phyloP scores from a whole-genome alignment of 148 eudicot genomes.

The Mesembryanthemum crystallinum region DNA sequence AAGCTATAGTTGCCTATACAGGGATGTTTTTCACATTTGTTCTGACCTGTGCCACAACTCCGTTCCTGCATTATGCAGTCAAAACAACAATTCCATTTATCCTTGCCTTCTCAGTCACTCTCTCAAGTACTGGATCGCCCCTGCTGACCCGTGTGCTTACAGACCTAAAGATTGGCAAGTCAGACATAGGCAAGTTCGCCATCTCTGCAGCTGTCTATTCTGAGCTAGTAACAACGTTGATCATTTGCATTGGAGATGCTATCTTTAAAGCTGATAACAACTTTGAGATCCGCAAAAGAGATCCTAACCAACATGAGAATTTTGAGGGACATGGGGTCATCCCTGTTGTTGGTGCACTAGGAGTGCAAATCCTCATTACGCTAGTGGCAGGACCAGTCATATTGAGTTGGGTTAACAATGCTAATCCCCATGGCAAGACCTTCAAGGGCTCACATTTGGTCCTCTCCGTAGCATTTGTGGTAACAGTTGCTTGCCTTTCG shows the following conservation, averaged over 20 bases:
- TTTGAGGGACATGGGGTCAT: conserved; percentile 13
- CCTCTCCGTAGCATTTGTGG: conserved; percentile 59
- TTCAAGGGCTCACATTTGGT: conserved; percentile 85
- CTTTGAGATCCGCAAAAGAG: conserved; percentile 21
- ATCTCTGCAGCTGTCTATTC: conserved; percentile 67
- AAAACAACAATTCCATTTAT: conserved; percentile 28
- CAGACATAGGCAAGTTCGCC: conserved; percentile 74
- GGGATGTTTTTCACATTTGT: conserved; percentile 66
- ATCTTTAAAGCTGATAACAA: conserved; percentile 35
- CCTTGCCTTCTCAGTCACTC: conserved; percentile 49
- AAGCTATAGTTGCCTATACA: conserved; percentile 54
- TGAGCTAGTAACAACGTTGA: conserved; percentile 55
- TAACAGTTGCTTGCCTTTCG: conserved; percentile 48
- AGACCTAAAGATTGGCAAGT: conserved; percentile 81
- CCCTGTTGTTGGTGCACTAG: conserved; percentile 30
- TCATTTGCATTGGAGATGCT: conserved; percentile 51
- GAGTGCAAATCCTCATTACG: conserved; percentile 38
- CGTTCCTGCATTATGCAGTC: conserved; percentile 33
- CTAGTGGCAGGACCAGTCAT: conserved; percentile 48
- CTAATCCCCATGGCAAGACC: conserved; percentile 86
- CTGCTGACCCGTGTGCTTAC: conserved; percentile 69
- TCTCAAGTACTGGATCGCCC: conserved; percentile 77
- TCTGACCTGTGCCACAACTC: conserved; percentile 38
- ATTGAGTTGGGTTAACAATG: conserved; percentile 63
- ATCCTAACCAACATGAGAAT: conserved; percentile 10